phyloP scores from a whole-genome alignment of 1,139 yeast species.

The Nakaseomyces bracarensis region DNA sequence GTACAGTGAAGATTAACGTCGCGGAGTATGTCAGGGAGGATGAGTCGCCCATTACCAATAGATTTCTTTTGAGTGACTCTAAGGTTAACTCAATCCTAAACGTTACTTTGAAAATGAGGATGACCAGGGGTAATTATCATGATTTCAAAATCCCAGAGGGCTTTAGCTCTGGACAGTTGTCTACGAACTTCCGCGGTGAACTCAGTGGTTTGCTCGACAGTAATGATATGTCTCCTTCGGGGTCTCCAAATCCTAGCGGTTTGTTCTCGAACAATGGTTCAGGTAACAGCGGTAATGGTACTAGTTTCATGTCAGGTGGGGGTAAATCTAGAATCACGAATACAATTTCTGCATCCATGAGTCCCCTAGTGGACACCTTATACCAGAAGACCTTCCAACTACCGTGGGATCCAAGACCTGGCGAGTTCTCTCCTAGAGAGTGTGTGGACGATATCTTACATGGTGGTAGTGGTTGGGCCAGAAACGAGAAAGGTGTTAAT shows the following conservation, averaged over 20 bases:
- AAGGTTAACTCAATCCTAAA: conserved; percentile 74
- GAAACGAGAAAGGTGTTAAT: conserved; percentile 39
- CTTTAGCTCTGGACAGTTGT: conserved; percentile 19
- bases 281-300: conserved; percentile 8
- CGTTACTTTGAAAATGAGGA: conserved; percentile 40
- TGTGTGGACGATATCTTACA: conserved; percentile 68
- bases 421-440: conserved; percentile 64
- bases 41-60: conserved; percentile 43
- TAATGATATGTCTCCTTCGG: conserved; percentile 13
- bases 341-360: conserved; percentile 20
- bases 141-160: conserved; percentile 22
- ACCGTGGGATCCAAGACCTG: conserved; percentile 72
- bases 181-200: conserved; percentile 20
- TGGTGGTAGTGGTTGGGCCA: conserved; percentile 65
- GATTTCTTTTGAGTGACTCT: conserved; percentile 65
- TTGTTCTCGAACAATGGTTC: conserved; percentile 5
- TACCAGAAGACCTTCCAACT: conserved; percentile 59
- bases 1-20: conserved; percentile 58
- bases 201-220: conserved; percentile 21
- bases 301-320: conserved; percentile 5
- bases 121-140: conserved; percentile 37
- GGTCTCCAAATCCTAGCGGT: conserved; percentile 7
- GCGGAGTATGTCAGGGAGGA: conserved; percentile 60
- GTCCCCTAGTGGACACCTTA: conserved; percentile 46
- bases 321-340: neutral